Evolutionary conservation across 2,329 filamentous ascomycete genomes (phyloP).

Genomic region (Ceratocystis huliohia): DNA sequence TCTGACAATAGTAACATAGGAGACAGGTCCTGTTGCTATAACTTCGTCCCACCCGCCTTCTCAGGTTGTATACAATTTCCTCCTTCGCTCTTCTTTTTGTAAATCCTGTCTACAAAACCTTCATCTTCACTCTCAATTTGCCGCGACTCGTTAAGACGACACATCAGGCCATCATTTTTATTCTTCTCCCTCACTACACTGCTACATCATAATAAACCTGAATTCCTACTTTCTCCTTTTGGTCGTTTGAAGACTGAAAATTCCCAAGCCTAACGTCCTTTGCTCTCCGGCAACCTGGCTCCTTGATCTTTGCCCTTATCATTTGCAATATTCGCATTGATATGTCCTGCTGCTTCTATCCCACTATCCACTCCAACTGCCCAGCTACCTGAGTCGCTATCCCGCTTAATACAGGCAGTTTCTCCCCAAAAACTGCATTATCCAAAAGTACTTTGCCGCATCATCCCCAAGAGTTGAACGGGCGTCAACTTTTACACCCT

Average conservation of each 20-base stretch:
- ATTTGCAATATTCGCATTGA: not conserved
- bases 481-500: constrained; percentile 8
- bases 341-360: constrained; percentile 1
- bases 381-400: not conserved
- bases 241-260: not conserved
- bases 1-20: too few species aligned
- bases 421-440: not conserved
- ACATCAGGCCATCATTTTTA: too few species aligned
- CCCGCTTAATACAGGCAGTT: not conserved
- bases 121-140: not conserved
- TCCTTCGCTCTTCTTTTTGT: not conserved
- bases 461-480: not conserved
- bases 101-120: not conserved
- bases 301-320: not conserved
- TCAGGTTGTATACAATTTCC: not conserved
- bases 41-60: not conserved
- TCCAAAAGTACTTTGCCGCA: not conserved
- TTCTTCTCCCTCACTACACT: too few species aligned
- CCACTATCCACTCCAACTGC: not conserved
- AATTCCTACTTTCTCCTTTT: not conserved
- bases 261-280: not conserved
- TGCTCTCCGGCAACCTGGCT: not conserved
- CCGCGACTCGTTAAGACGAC: too few species aligned
- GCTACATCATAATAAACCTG: too few species aligned
- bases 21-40: not conserved